Evolutionary conservation across 768 basidiomycete species (phyloP).

Genomic region (Suillus discolor): DNA sequence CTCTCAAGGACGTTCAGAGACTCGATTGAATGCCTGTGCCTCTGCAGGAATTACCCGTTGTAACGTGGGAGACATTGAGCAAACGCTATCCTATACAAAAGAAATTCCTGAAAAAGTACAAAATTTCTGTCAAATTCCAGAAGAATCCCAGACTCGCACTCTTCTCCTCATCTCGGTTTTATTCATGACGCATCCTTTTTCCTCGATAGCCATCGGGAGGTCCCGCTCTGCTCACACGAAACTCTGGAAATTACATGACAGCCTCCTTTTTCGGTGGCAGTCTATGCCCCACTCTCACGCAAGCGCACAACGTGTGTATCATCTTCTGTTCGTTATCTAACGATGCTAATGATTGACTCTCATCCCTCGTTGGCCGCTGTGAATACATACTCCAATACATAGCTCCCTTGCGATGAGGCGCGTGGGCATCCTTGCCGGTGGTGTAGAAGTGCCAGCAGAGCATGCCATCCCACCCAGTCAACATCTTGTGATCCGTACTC

Average conservation of each 20-base stretch:
- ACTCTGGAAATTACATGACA: constrained; percentile 82
- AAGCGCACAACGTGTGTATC: constrained; percentile 67
- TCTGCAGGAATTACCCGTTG: constrained; percentile 65
- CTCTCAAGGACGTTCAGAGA: constrained; percentile 67
- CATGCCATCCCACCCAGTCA: constrained; percentile 49
- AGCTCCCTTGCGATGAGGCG: constrained; percentile 79
- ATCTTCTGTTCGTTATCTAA: constrained; percentile 10
- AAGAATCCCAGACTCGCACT: constrained; percentile 63
- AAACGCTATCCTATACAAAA: neutral
- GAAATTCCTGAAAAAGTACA: constrained; percentile 1
- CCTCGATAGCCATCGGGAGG: constrained; percentile 80
- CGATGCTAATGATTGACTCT: neutral
- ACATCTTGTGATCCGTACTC: constrained; percentile 34
- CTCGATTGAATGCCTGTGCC: constrained; percentile 56
- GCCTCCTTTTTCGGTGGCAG: constrained; percentile 84
- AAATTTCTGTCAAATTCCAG: constrained; percentile 49
- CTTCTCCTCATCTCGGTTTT: constrained; percentile 79
- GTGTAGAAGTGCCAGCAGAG: constrained; percentile 53
- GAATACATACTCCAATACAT: constrained; percentile 2
- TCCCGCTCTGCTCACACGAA: constrained; percentile 51
- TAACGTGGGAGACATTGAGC: constrained; percentile 81
- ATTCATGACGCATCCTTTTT: constrained; percentile 84
- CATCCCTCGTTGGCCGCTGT: neutral
- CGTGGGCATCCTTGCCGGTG: constrained; percentile 67
- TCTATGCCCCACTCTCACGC: constrained; percentile 84